These are phyloP conservation scores for Tephrocybe sp. DNA, from an alignment of 768 basidiomycete species.

Conservation along the genomic window DNA sequence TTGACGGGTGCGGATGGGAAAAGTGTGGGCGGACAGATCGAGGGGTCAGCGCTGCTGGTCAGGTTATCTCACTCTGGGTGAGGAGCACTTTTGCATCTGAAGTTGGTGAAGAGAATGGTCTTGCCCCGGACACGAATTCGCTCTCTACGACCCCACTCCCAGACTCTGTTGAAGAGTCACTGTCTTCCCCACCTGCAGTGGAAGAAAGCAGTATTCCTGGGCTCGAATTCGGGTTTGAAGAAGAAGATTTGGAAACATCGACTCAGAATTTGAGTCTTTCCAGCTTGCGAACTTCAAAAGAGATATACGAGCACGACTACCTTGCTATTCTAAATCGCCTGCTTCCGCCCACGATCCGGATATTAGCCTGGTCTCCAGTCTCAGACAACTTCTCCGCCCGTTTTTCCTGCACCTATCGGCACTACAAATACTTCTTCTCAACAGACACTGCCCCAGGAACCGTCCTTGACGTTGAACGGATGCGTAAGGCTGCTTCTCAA, in stretches of 20 bases:
- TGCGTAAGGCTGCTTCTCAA: constrained; percentile 71
- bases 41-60: constrained; percentile 92
- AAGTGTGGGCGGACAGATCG: constrained; percentile 93
- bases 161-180: no score
- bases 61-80: constrained; percentile 91
- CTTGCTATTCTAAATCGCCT: constrained; percentile 80
- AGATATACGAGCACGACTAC: constrained; percentile 67
- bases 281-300: constrained; percentile 16
- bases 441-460: constrained; percentile 30
- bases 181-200: neutral
- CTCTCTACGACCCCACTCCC: neutral
- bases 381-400: constrained; percentile 79
- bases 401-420: constrained; percentile 81
- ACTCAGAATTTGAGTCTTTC: constrained; percentile 17
- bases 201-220: constrained; percentile 12
- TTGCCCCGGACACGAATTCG: no score
- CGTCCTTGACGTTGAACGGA: constrained; percentile 66
- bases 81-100: constrained; percentile 59
- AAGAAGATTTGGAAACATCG: constrained; percentile 25
- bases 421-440: constrained; percentile 98
- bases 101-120: constrained; percentile 14
- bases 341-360: constrained; percentile 85
- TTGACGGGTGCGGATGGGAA: constrained; percentile 89
- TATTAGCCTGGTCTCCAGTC: constrained; percentile 95
- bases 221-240: constrained; percentile 23